A percentile compares a stretch with the other conserved stretches of the same genome.
These are phyloP conservation scores for Miscanthus lutarioriparius DNA, from an alignment of 176 grass and related monocot species.

Conservation along the genomic window DNA sequence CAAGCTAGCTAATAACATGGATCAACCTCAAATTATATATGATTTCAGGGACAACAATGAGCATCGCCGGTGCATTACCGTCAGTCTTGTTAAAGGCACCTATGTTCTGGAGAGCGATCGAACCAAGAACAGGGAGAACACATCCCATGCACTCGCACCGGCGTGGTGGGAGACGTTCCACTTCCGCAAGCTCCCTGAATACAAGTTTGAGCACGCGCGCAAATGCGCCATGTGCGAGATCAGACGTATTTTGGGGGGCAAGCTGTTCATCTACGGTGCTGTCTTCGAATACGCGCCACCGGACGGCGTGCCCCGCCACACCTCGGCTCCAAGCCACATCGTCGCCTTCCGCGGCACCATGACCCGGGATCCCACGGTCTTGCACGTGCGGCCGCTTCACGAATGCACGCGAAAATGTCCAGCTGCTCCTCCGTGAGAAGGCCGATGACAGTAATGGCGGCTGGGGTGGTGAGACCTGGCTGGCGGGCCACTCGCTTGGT, in stretches of 20 bases:
- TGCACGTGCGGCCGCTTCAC: neutral
- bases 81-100: neutral
- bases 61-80: neutral
- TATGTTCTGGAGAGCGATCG: neutral
- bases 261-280: no score
- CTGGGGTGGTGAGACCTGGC: neutral
- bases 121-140: neutral
- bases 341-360: slow-evolving; percentile 22
- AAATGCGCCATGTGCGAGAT: no score
- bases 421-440: no score
- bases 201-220: no score
- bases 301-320: neutral
- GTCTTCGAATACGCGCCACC: neutral
- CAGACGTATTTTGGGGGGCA: accelerated
- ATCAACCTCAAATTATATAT: no score
- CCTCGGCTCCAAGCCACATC: neutral
- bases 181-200: neutral
- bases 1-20: no score
- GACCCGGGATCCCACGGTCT: neutral
- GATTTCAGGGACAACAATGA: neutral
- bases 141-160: no score
- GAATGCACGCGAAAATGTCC: neutral
- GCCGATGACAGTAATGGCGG: no score
- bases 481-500: slow-evolving; percentile 27
- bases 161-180: neutral